These are phyloP conservation scores for Cladophialophora psammophila DNA, from an alignment of 2,329 filamentous ascomycete species.

Conservation along the genomic window DNA sequence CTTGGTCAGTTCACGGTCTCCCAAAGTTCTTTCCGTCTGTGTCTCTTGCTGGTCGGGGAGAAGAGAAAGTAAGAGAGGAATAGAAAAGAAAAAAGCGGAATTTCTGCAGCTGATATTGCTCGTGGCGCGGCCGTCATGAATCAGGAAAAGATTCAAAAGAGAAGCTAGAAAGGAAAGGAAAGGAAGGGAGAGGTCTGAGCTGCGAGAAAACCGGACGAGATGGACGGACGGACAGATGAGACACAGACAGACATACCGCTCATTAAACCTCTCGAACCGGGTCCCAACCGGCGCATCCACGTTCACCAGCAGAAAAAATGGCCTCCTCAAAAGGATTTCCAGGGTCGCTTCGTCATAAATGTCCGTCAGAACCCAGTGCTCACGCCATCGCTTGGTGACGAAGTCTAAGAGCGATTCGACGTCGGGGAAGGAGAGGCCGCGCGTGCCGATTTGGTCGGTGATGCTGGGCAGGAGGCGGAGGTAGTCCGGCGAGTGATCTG, in stretches of 20 bases:
- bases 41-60: background rate
- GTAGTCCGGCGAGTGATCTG: background rate
- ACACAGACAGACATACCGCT: conserved; percentile 50
- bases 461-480: conserved; percentile 38
- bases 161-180: background rate
- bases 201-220: background rate
- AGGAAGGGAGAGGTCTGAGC: conserved; percentile 61
- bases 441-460: conserved; percentile 39
- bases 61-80: background rate
- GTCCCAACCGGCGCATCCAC: conserved; percentile 87
- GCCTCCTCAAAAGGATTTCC: conserved; percentile 77
- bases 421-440: conserved; percentile 47
- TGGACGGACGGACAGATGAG: background rate
- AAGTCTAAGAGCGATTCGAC: conserved; percentile 78
- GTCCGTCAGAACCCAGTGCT: conserved; percentile 85
- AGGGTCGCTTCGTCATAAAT: conserved; percentile 76
- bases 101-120: background rate
- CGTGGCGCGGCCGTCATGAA: too few relatives aligned
- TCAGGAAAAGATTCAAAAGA: background rate
- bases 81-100: background rate
- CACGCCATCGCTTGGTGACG: conserved; percentile 83
- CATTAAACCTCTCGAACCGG: conserved; percentile 80
- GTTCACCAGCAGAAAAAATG: conserved; percentile 92
- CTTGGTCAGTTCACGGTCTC: background rate
- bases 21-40: background rate